Evolutionary conservation across 176 grass and related monocot species (phyloP), one percentile per base, ranked within the genome.

Genomic region (Eleusine indica): DNA sequence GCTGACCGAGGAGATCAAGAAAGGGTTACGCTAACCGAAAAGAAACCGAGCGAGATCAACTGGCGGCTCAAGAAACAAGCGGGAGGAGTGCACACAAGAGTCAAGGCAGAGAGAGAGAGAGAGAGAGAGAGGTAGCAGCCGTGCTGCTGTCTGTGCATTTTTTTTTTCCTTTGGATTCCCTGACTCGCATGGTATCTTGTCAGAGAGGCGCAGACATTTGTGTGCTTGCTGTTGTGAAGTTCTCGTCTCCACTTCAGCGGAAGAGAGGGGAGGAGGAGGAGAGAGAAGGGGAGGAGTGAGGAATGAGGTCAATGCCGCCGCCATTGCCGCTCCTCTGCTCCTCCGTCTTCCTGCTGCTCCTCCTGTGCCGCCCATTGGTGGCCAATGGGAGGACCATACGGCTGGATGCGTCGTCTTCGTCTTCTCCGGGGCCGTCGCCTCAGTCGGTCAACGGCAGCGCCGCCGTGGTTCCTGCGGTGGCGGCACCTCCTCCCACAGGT

Each of bases 161-260:
- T 80, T 75, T 76, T 75, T n/a, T 14, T 25, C 25, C 87, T 86
- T 86, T 39, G 84, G 80, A 90, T 90, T 78, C 88, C 83, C 83
- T 82, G 77, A 67, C 58, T 90, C 65, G 49, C 73, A 90, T 90
- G 84, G 76, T 80, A 86, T 83, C 74, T 62, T 77, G 83, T 87
- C 80, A 87, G 88, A 74, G 46, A 71, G 41, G 74, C 79, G 58
- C 74, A 70, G 49, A 13, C 69, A 64, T 73, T 64, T 79, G 88
- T 75, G 84, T 79, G 81, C 79, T 71, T 83, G 46, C 13, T 82
- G 78, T 54, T 65, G 67, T 43, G 39, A 52, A 39, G 53, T 68
- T 66, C 35, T 63, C 71, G 78, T 60, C 63, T 80, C 75, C 41
- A n/a, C 73, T 66, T 38, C 51, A 53, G 13, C 71, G 72, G 46